phyloP scores from a whole-genome alignment of 768 basidiomycete genomes.

The Lentinus tigrinus region DNA sequence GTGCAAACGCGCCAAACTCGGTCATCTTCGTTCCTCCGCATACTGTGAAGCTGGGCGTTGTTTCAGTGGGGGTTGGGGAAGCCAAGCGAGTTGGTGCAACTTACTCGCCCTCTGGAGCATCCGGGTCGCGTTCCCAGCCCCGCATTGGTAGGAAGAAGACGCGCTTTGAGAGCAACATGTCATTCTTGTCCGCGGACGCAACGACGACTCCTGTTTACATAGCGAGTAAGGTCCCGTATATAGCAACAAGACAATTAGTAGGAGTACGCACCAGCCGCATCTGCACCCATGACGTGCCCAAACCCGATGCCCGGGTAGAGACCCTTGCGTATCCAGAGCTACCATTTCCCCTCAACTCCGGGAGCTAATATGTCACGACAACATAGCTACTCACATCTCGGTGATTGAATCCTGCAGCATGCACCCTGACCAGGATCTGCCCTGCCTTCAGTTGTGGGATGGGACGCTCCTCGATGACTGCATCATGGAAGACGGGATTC shows the following conservation, averaged over 20 bases:
- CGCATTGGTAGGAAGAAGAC: conserved; percentile 77
- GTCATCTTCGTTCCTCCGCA: conserved; percentile 58
- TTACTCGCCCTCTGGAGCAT: conserved; percentile 65
- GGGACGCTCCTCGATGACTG: conserved; percentile 46
- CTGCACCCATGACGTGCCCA: conserved; percentile 65
- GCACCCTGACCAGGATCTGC: conserved; percentile 65
- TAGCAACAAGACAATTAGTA: not conserved
- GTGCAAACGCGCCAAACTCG: conserved; percentile 68
- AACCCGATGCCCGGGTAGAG: conserved; percentile 62
- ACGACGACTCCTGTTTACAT: conserved; percentile 54
- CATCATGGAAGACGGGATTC: conserved; percentile 55
- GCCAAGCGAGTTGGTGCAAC: conserved; percentile 10
- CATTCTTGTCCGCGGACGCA: conserved; percentile 50
- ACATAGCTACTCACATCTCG: conserved; percentile 66
- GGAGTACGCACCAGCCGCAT: conserved; percentile 63
- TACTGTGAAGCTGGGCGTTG: conserved; percentile 51
- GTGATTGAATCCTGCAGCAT: conserved; percentile 75
- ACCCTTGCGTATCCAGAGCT: conserved; percentile 77
- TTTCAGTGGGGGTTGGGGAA: not conserved
- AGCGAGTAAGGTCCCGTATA: too few relatives aligned
- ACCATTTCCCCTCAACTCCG: not conserved
- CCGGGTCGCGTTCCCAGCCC: conserved; percentile 69
- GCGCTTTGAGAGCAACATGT: conserved; percentile 57
- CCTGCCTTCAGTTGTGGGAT: conserved; percentile 52
- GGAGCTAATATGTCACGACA: not conserved